These are phyloP conservation scores for Quercus parvula DNA, from an alignment of 306 rosid genomes.

Conservation along the genomic window DNA sequence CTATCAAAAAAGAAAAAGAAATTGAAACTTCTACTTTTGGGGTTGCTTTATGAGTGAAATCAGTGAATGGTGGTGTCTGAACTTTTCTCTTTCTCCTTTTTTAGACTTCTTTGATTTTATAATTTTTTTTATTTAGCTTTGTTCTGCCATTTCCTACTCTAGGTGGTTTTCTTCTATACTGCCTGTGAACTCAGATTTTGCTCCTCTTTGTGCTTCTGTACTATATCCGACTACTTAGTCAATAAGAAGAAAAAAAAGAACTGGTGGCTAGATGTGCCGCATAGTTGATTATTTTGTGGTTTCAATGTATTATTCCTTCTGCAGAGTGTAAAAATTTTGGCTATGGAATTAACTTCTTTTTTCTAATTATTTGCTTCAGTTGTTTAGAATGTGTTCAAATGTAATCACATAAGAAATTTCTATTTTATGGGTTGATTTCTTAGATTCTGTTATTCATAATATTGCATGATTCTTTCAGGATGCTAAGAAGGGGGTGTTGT, in stretches of 20 bases:
- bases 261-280: not conserved
- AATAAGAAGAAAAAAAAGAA: not conserved
- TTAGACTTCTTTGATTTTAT: not conserved
- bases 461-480: constrained; percentile 54
- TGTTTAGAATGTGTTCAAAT: not conserved
- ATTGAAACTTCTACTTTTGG: not conserved
- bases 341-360: not conserved
- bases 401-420: not conserved
- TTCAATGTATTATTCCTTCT: not conserved
- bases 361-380: not conserved
- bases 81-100: not conserved
- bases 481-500: constrained; percentile 95
- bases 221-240: not conserved
- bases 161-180: not conserved
- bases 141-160: not conserved
- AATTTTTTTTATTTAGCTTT: not conserved
- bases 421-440: not conserved
- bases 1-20: not conserved
- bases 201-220: not conserved
- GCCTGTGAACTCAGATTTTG: not conserved
- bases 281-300: not conserved
- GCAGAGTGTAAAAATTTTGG: not conserved
- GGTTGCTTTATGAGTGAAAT: not conserved
- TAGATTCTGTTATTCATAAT: constrained; percentile 9
- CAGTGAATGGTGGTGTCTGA: not conserved